Evolutionary conservation across 2,329 filamentous ascomycete species (phyloP).

Genomic region (Alternaria brassicae): DNA sequence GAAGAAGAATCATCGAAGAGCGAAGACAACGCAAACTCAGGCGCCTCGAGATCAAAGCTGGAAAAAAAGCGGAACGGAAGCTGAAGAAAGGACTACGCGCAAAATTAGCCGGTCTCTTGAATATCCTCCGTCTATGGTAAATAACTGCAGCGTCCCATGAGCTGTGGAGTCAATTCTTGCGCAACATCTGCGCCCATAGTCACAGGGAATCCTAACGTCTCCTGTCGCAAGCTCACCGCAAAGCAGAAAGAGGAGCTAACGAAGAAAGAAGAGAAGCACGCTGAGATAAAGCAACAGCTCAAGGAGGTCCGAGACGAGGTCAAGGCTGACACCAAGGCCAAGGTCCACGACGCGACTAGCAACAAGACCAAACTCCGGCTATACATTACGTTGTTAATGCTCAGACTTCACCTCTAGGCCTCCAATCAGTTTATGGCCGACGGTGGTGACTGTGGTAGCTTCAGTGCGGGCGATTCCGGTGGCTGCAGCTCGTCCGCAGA

Average conservation of each 20-base stretch:
- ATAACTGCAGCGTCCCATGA: neutral
- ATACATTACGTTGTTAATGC: slow-evolving; percentile 1
- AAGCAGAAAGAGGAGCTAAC: neutral
- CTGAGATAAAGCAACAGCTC: neutral
- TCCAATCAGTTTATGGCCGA: neutral
- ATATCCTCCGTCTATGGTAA: slow-evolving; percentile 3
- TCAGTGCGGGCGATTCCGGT: neutral
- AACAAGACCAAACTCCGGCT: slow-evolving; percentile 1
- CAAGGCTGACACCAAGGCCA: neutral
- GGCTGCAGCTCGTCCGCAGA: neutral
- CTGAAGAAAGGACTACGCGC: neutral
- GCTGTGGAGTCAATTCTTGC: neutral
- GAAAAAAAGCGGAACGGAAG: neutral
- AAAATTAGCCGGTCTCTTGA: neutral
- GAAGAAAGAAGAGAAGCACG: neutral
- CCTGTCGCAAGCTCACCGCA: neutral
- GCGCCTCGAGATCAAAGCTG: neutral
- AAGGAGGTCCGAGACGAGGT: neutral
- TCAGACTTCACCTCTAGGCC: neutral
- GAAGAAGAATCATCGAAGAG: neutral
- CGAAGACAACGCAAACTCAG: slow-evolving; percentile 2
- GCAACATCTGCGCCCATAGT: neutral
- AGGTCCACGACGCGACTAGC: neutral
- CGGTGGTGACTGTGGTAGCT: neutral
- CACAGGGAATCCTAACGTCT: neutral